These are phyloP conservation scores for Mycena vulgaris DNA, from an alignment of 768 basidiomycete genomes.

Conservation along the genomic window DNA sequence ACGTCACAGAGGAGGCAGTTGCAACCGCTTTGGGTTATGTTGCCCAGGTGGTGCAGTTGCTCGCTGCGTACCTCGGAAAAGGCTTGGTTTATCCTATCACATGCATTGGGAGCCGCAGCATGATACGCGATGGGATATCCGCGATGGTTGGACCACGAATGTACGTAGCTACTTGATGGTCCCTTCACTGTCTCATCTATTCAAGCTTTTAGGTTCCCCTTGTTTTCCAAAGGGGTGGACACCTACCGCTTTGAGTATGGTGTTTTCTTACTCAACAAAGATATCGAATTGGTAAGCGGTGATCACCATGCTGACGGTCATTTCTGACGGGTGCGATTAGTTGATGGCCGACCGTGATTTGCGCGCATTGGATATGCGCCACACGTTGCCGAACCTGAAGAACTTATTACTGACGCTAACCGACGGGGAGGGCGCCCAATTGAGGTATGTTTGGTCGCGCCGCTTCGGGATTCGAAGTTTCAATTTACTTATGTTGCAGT, in stretches of 20 bases:
- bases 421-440: conserved; percentile 71
- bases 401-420: conserved; percentile 91
- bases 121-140: conserved; percentile 94
- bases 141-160: conserved; percentile 96
- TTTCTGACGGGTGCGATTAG: conserved; percentile 57
- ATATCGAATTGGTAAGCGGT: conserved; percentile 89
- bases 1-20: conserved; percentile 87
- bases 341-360: conserved; percentile 93
- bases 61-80: conserved; percentile 85
- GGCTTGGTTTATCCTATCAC: conserved; percentile 91
- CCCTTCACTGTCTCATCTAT: conserved; percentile 15
- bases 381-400: conserved; percentile 97
- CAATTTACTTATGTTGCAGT: conserved; percentile 14
- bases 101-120: conserved; percentile 90
- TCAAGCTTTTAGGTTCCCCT: conserved; percentile 80
- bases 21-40: conserved; percentile 94
- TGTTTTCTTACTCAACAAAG: conserved; percentile 96
- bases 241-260: conserved; percentile 98
- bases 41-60: conserved; percentile 87
- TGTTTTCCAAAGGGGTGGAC: conserved; percentile 96
- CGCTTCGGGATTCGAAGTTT: conserved; percentile 40
- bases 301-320: conserved; percentile 22
- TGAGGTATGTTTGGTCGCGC: conserved; percentile 25
- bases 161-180: conserved; percentile 61
- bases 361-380: conserved; percentile 92